These are phyloP conservation scores for Acanthamoeba culbertsoni DNA, from an alignment of 208 protist species.

Conservation along the genomic window DNA sequence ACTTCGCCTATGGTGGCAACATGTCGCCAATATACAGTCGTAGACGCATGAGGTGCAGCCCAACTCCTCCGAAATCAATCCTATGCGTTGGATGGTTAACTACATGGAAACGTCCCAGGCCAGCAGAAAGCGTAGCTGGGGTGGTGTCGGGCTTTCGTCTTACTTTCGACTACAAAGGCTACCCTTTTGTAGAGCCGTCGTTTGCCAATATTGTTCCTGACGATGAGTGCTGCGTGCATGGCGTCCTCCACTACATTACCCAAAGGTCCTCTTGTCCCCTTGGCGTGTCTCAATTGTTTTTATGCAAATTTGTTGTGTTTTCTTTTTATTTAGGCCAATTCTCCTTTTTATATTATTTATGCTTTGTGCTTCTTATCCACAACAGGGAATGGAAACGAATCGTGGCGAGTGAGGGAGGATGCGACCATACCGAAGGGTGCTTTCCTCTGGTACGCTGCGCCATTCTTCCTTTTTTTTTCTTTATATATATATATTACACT, in stretches of 20 bases:
- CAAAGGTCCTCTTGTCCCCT: not conserved
- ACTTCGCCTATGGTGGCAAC: constrained; percentile 2
- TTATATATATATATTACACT: not conserved
- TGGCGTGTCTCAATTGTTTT: not conserved
- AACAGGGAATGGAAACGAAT: not conserved
- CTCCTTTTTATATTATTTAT: not conserved
- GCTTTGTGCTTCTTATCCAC: not conserved
- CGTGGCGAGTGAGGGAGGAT: not conserved
- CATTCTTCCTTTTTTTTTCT: not conserved
- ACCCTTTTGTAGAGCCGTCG: not conserved
- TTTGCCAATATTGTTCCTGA: not conserved
- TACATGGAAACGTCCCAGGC: not conserved
- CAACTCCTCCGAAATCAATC: not conserved
- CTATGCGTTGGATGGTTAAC: not conserved
- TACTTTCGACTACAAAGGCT: not conserved
- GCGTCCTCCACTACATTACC: not conserved
- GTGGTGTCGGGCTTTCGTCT: not conserved
- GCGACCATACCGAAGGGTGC: not conserved
- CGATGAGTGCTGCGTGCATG: not conserved
- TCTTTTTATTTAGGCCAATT: not conserved
- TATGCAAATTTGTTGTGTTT: not conserved
- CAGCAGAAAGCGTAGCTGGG: not conserved
- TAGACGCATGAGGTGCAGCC: too few species aligned
- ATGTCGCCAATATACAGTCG: not conserved
- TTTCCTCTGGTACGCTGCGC: not conserved